Base-by-base conservation (phyloP, 2,329 filamentous ascomycete genomes). In the Colletotrichum sp. region DNA sequence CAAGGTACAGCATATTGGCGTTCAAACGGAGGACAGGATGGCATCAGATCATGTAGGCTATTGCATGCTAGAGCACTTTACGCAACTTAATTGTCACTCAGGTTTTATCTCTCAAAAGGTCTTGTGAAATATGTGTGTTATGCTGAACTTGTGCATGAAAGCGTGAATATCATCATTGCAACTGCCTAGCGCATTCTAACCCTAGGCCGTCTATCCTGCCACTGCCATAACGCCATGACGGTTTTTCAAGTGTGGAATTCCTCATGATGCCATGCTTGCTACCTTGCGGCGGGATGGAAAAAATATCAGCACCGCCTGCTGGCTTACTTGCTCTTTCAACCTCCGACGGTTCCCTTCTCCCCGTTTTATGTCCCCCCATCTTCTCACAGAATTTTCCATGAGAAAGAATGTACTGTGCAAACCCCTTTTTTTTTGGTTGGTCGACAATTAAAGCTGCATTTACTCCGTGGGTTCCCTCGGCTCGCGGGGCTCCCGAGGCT, bases 401-500 rank as follows among this genome's bases (percentile, higher is more conserved):
- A 8, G 32, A 36, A 29, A 27, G n/a, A 66, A 27, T 15, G n/a
- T 22, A 11, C 32, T 55, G 16, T 64, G 44, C 44, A 52, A 52
- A 65, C 16, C 63, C n/a, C 39, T 69, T 25, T 52, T 25, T 52
- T 67, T 49, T 66, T 76, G 71, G 44, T 52, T 52, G 44, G 44
- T 25, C 44, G 44, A 59, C 73, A 30, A 64, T 72, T 67, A 52
- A 22, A 79, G 72, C 79, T 77, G 19, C 68, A 27, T 79, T 77
- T 86, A 86, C 78, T 86, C 83, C 52, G 80, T 77, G 71, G 83
- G 83, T 80, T 88, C 85, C 75, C 83, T 80, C 63, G 86, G 87
- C 81, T 88, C 87, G 52, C 86, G 81, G 49, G 85, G 83, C 79
- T 88, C 86, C 44, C 87, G 81, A 19, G 86, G 87, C 81, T 91